Conservation (phyloP, 352 stramenopile genomes). For the Phytophthora pini region DNA sequence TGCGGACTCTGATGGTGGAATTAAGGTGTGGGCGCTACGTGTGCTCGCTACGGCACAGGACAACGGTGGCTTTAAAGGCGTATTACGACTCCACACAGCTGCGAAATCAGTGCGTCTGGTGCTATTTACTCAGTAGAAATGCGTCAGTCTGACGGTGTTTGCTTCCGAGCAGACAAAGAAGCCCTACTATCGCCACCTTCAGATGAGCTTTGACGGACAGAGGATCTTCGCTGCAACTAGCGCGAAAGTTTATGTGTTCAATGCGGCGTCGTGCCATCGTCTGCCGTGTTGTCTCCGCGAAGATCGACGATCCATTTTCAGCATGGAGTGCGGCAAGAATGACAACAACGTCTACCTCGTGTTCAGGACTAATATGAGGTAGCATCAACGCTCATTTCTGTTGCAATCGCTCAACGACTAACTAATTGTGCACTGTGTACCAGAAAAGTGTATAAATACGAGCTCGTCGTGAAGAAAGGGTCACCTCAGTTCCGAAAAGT, state of each 20-base stretch:
- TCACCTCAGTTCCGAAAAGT: slow-evolving; percentile 34
- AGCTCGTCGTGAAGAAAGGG: slow-evolving; percentile 34
- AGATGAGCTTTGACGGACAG: slow-evolving; percentile 39
- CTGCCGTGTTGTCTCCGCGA: slow-evolving; percentile 36
- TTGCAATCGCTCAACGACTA: no score
- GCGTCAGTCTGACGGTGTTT: background rate
- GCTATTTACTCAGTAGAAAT: background rate
- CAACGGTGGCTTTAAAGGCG: slow-evolving; percentile 47
- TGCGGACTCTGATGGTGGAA: slow-evolving; percentile 52
- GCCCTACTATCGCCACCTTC: slow-evolving; percentile 42
- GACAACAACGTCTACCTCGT: slow-evolving; percentile 43
- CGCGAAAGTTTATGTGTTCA: slow-evolving; percentile 40
- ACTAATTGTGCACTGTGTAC: no score
- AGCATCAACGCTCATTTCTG: background rate
- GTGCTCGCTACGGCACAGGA: slow-evolving; percentile 27
- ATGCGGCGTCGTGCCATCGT: slow-evolving; percentile 43
- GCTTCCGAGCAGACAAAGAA: slow-evolving; percentile 32
- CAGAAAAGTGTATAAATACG: slow-evolving; percentile 44
- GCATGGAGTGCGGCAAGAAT: slow-evolving; percentile 33
- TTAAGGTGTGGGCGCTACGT: slow-evolving; percentile 62
- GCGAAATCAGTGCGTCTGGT: slow-evolving; percentile 34
- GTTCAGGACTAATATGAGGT: slow-evolving; percentile 42
- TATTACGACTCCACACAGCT: slow-evolving; percentile 58
- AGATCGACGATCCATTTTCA: slow-evolving; percentile 30
- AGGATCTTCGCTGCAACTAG: slow-evolving; percentile 43